phyloP scores from a whole-genome alignment of 345 rosid species.

The thale cress (Arabidopsis thaliana) region DNA sequence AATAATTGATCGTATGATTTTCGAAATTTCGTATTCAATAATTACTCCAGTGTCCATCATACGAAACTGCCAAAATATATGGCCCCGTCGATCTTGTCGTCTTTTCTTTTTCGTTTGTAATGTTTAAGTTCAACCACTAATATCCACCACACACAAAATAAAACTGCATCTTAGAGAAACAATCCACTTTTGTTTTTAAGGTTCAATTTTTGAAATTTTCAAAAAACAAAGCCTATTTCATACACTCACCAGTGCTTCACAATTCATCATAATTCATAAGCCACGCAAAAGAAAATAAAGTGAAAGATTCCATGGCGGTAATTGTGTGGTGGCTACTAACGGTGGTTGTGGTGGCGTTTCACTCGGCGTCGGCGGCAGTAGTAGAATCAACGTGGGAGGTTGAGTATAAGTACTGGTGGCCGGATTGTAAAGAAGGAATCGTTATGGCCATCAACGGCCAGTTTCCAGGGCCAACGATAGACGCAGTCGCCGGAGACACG shows the following conservation, averaged over 20 bases:
- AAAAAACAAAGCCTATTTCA: neutral
- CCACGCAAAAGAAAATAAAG: neutral
- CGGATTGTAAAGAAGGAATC: conserved; percentile 67
- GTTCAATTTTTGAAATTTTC: neutral
- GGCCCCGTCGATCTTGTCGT: conserved; percentile 30
- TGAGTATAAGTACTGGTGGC: conserved; percentile 63
- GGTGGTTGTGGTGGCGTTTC: conserved; percentile 20
- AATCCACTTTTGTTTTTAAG: neutral
- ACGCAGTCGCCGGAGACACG: conserved; percentile 66
- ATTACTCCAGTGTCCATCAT: neutral
- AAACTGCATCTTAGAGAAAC: neutral
- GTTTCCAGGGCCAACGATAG: conserved; percentile 88
- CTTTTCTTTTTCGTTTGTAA: conserved; percentile 4
- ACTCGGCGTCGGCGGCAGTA: conserved; percentile 30
- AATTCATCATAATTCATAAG: neutral
- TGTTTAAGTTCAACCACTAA: neutral
- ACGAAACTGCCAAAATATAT: conserved; percentile 11
- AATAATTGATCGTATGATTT: neutral
- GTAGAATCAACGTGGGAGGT: conserved; percentile 65
- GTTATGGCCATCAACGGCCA: conserved; percentile 81
- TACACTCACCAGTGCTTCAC: neutral
- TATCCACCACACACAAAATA: conserved; percentile 1
- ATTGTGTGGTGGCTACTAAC: conserved; percentile 28
- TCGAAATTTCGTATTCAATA: too few species aligned
- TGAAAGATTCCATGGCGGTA: conserved; percentile 9